phyloP scores from a whole-genome alignment of 139 green algal species.

The Chlorella sorokiniana region DNA sequence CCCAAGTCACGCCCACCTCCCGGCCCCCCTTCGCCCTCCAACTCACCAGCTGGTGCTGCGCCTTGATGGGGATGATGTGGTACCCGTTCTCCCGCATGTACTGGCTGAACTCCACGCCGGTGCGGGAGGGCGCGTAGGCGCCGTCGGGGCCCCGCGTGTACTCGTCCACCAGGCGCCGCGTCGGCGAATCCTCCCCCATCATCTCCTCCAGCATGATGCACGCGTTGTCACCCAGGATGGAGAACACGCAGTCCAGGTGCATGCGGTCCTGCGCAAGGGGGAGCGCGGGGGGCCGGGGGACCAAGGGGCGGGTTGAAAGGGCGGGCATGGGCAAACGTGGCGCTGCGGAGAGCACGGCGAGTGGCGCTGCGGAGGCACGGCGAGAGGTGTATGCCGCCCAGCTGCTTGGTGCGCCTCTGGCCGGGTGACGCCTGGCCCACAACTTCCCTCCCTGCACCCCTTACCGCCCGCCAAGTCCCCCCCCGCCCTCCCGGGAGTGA shows the following conservation, averaged over 20 bases:
- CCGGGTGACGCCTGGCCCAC: no score
- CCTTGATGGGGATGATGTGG: constrained; percentile 89
- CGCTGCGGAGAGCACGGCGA: no score
- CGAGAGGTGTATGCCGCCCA: no score
- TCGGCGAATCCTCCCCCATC: constrained; percentile 76
- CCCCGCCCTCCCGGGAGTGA: no score
- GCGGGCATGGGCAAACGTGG: no score
- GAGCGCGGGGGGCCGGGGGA: neutral
- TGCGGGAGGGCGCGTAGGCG: constrained; percentile 8
- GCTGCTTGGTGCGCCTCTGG: no score
- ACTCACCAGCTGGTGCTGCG: constrained; percentile 81
- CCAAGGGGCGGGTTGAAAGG: no score
- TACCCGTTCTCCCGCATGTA: constrained; percentile 86
- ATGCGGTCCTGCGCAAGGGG: constrained; percentile 85
- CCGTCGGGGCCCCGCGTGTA: constrained; percentile 24
- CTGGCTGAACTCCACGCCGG: constrained; percentile 82
- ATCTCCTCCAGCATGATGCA: constrained; percentile 93
- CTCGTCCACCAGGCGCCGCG: constrained; percentile 71
- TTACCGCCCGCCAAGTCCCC: no score
- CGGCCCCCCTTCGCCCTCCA: neutral
- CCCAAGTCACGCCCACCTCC: neutral
- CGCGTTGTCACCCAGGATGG: constrained; percentile 75
- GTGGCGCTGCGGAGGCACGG: neutral
- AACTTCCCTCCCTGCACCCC: no score
- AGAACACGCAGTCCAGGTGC: constrained; percentile 97